Conservation (phyloP, 2,329 filamentous ascomycete genomes). For the Kalmusia sp. region DNA sequence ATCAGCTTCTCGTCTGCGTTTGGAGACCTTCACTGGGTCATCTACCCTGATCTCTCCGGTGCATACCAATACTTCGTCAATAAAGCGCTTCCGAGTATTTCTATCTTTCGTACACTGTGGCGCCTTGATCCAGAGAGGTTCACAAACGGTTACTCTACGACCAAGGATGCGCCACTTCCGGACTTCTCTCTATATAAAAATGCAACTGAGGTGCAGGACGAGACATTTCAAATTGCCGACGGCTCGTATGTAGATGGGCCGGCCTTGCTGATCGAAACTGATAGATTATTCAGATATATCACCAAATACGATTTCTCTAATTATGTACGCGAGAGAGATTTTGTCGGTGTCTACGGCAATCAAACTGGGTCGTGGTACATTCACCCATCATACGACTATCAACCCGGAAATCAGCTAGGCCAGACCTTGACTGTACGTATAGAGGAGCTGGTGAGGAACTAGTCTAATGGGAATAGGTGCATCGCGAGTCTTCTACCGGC, state of each 20-base stretch:
- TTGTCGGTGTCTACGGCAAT: conserved; percentile 56
- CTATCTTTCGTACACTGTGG: conserved; percentile 56
- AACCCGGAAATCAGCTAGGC: conserved; percentile 57
- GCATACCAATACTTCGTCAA: conserved; percentile 61
- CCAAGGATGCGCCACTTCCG: conserved; percentile 52
- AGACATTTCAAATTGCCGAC: conserved; percentile 54
- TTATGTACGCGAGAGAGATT: conserved; percentile 47
- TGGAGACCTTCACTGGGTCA: conserved; percentile 58
- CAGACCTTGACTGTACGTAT: conserved; percentile 51
- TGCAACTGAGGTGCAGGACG: conserved; percentile 56
- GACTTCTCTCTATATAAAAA: conserved; percentile 48
- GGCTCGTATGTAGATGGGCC: conserved; percentile 28
- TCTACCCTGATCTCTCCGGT: conserved; percentile 52
- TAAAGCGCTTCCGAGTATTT: conserved; percentile 51
- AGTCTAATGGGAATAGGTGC: conserved; percentile 35
- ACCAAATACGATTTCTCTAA: conserved; percentile 56
- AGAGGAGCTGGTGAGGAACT: background rate
- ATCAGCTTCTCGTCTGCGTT: conserved; percentile 51
- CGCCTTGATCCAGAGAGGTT: conserved; percentile 55
- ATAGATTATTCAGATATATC: conserved; percentile 41
- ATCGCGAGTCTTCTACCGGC: conserved; percentile 55
- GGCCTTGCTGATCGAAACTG: background rate
- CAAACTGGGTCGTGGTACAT: conserved; percentile 57
- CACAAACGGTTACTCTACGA: conserved; percentile 50
- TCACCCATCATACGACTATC: conserved; percentile 31